These are phyloP conservation scores for Candida maris DNA, from an alignment of 805 yeast species.

Conservation along the genomic window DNA sequence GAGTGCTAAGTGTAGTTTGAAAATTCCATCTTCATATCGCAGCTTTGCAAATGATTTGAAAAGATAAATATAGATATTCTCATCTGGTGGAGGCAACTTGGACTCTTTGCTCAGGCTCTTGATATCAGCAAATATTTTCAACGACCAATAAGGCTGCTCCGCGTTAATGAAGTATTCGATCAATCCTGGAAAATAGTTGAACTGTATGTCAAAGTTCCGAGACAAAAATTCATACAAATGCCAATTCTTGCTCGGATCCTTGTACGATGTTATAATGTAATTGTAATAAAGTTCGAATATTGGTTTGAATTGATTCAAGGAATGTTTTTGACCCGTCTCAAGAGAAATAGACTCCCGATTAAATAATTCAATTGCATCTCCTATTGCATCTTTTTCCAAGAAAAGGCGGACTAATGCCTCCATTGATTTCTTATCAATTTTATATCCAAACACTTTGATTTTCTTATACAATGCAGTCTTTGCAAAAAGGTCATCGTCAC, in stretches of 20 bases:
- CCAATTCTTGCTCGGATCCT: slow-evolving; percentile 50
- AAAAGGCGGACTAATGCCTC: slow-evolving; percentile 36
- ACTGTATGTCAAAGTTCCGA: slow-evolving; percentile 54
- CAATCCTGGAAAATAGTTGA: slow-evolving; percentile 54
- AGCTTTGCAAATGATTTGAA: slow-evolving; percentile 59
- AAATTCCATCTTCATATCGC: slow-evolving; percentile 61
- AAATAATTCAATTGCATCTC: slow-evolving; percentile 41
- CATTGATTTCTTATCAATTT: slow-evolving; percentile 37
- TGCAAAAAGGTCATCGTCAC: slow-evolving; percentile 13
- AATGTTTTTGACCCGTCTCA: slow-evolving; percentile 12
- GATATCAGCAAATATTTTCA: slow-evolving; percentile 58
- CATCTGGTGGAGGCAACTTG: slow-evolving; percentile 47
- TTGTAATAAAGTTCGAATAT: slow-evolving; percentile 37
- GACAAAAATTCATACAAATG: slow-evolving; percentile 54
- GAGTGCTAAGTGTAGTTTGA: slow-evolving; percentile 57
- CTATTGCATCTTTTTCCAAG: slow-evolving; percentile 32
- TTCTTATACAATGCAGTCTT: slow-evolving; percentile 37
- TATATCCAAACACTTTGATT: slow-evolving; percentile 37
- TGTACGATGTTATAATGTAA: slow-evolving; percentile 37
- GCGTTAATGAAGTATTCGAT: slow-evolving; percentile 53
- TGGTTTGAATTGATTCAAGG: slow-evolving; percentile 14
- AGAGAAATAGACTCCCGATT: slow-evolving; percentile 35
- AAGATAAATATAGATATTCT: slow-evolving; percentile 56
- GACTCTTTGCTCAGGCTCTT: slow-evolving; percentile 52
- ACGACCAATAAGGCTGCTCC: slow-evolving; percentile 57